These are phyloP conservation scores for Pachysolen tannophilus DNA, from an alignment of 805 yeast species.

Conservation along the genomic window DNA sequence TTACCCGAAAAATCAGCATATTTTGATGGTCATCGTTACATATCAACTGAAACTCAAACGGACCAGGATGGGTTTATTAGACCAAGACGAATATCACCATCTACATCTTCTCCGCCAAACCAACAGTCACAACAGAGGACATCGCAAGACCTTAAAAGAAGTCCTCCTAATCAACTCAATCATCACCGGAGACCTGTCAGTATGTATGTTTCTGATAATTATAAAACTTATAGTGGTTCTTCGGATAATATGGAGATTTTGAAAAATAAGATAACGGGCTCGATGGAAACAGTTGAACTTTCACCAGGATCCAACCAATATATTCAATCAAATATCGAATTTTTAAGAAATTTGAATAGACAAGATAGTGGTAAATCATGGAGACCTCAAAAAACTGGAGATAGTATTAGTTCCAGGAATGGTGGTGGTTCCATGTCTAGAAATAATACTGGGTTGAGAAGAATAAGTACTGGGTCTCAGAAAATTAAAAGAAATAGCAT, in stretches of 20 bases:
- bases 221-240: conserved; percentile 4
- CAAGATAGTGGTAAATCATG: conserved; percentile 23
- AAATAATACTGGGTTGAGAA: conserved; percentile 6
- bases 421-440: conserved; percentile 1
- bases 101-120: neutral
- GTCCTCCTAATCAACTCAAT: neutral
- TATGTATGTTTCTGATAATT: conserved; percentile 21
- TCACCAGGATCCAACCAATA: conserved; percentile 21
- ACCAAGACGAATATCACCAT: no score
- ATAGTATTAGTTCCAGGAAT: conserved; percentile 20
- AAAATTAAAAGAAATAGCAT: conserved; percentile 26
- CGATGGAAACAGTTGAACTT: conserved; percentile 21
- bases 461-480: conserved; percentile 8
- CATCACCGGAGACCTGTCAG: conserved; percentile 22
- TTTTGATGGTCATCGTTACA: no score
- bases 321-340: conserved; percentile 29
- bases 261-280: conserved; percentile 6
- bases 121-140: neutral
- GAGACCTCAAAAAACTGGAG: conserved; percentile 25
- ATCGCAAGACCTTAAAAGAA: no score
- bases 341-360: conserved; percentile 25
- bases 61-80: neutral
- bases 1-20: no score
- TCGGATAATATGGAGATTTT: conserved; percentile 6
- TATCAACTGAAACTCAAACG: neutral